phyloP scores from a whole-genome alignment of 2,329 filamentous ascomycete species.

The Neospermospora avenae region DNA sequence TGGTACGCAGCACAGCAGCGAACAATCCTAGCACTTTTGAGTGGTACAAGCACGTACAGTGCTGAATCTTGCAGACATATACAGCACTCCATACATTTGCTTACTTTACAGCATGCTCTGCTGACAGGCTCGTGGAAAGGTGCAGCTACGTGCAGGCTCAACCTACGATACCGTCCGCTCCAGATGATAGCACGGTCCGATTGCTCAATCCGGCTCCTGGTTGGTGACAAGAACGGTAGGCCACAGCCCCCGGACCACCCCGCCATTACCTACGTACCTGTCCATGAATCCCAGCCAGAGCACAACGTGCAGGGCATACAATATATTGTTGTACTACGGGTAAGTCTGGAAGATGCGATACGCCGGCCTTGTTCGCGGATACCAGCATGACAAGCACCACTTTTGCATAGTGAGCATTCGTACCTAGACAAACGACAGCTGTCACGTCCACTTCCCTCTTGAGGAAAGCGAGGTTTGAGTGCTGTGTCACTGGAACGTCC shows the following conservation, averaged over 20 bases:
- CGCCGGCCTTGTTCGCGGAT: constrained; percentile 7
- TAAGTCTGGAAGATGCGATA: constrained; percentile 2
- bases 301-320: neutral
- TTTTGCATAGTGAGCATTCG: neutral
- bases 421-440: constrained; percentile 18
- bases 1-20: neutral
- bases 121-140: constrained; percentile 13
- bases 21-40: neutral
- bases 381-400: neutral
- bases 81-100: neutral
- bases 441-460: constrained; percentile 12
- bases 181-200: neutral
- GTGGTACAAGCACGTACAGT: neutral
- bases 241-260: neutral
- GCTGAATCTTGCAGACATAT: neutral
- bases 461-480: constrained; percentile 22
- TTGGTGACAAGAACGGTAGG: neutral
- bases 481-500: neutral
- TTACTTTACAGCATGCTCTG: neutral
- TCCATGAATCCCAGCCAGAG: neutral
- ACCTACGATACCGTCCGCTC: neutral
- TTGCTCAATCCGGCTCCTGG: neutral
- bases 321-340: neutral
- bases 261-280: neutral
- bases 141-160: neutral